Conservation (phyloP, 2,329 filamentous ascomycete species). For the Emmonsia crescens region DNA sequence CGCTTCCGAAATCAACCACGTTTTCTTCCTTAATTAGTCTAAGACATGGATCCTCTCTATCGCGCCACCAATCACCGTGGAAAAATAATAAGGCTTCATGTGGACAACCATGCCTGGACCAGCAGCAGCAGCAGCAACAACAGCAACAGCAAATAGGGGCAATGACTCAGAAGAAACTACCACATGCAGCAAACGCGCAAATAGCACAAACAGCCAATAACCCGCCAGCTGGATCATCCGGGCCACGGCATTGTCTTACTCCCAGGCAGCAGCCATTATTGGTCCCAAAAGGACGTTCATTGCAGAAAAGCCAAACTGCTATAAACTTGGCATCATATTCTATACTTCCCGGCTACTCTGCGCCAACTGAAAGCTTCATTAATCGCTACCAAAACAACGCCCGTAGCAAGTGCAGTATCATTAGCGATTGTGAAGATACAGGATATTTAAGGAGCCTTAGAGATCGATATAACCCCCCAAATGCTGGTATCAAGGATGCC, state of each 20-base stretch:
- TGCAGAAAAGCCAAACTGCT: not conserved
- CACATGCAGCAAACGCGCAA: not conserved
- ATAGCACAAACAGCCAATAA: not conserved
- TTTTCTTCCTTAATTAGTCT: not conserved
- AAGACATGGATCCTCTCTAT: not conserved
- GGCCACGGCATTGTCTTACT: not conserved
- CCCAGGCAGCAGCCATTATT: not conserved
- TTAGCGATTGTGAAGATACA: not conserved
- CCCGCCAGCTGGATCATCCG: not conserved
- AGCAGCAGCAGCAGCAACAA: not conserved
- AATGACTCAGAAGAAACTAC: not conserved
- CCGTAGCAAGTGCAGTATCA: not conserved
- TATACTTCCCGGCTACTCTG: not conserved
- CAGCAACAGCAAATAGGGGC: not conserved
- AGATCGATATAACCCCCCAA: not conserved
- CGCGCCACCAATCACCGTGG: not conserved
- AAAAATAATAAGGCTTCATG: not conserved
- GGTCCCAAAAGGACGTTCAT: not conserved
- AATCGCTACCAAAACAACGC: not conserved
- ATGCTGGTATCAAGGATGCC: not conserved
- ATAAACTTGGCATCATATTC: constrained; percentile 3
- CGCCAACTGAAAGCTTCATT: not conserved
- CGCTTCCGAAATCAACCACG: constrained; percentile 1
- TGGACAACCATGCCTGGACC: not conserved
- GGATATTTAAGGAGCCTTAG: not conserved